Percentiles rank a stretch among this genome's conserved stretches.
phyloP scores from a whole-genome alignment of 257 asterid genomes.

The Thymus mandschuricus region DNA sequence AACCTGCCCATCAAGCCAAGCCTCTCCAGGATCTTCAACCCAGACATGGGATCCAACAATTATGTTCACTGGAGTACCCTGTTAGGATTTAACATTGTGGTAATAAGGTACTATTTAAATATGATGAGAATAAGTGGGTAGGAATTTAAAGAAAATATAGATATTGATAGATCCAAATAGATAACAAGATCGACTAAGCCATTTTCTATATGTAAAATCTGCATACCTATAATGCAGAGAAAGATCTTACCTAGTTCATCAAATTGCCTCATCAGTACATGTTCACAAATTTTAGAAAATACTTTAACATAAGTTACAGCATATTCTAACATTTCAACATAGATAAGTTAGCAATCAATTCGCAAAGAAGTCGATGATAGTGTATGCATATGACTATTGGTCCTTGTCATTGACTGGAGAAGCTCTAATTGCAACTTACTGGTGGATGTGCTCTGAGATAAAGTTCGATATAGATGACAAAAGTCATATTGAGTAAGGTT shows the following conservation, averaged over 20 bases:
- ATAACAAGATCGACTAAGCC: conserved; percentile 24
- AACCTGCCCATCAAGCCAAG: conserved; percentile 91
- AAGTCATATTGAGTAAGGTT: neutral
- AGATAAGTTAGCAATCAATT: conserved; percentile 22
- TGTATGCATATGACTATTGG: neutral
- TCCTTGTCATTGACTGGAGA: conserved; percentile 12
- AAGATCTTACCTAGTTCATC: conserved; percentile 17
- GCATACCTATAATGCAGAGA: conserved; percentile 8
- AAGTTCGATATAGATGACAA: conserved; percentile 18
- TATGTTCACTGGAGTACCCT: conserved; percentile 91
- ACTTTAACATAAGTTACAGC: conserved; percentile 7
- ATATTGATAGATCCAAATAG: conserved; percentile 9
- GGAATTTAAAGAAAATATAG: conserved; percentile 13
- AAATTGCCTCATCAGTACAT: conserved; percentile 18
- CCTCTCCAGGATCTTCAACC: conserved; percentile 74
- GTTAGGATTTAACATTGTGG: conserved; percentile 32
- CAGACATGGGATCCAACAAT: conserved; percentile 95
- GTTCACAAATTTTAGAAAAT: neutral
- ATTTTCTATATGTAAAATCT: conserved; percentile 22
- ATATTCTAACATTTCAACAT: conserved; percentile 7
- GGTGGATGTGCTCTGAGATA: conserved; percentile 14
- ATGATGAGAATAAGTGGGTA: neutral
- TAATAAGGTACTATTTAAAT: conserved; percentile 19
- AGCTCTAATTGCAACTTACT: conserved; percentile 14
- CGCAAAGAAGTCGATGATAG: conserved; percentile 3